phyloP scores from a whole-genome alignment of 768 basidiomycete genomes.

The Coprinopsis marcescibilis region DNA sequence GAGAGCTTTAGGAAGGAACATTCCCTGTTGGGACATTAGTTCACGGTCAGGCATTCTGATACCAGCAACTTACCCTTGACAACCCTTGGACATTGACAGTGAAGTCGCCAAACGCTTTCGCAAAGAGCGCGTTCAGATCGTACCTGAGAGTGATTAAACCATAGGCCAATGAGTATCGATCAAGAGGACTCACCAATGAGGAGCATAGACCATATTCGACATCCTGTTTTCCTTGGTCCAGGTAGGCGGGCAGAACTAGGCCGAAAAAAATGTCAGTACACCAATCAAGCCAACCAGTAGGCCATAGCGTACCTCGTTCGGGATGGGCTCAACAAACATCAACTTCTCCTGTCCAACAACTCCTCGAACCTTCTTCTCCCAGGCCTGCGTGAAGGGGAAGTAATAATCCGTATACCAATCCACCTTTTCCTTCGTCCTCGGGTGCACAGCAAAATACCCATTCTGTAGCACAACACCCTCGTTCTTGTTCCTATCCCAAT shows the following conservation, averaged over 20 bases:
- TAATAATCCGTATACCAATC: conserved; percentile 88
- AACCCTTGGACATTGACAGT: conserved; percentile 91
- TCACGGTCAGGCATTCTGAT: background rate
- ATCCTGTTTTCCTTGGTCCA: conserved; percentile 60
- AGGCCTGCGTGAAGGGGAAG: conserved; percentile 66
- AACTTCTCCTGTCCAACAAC: conserved; percentile 48
- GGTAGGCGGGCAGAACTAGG: conserved; percentile 70
- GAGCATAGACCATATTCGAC: conserved; percentile 30
- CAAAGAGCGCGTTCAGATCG: conserved; percentile 84
- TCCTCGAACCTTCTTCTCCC: conserved; percentile 55
- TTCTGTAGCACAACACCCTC: conserved; percentile 74
- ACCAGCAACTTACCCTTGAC: conserved; percentile 55
- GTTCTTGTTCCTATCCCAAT: conserved; percentile 64
- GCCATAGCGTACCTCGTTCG: conserved; percentile 69
- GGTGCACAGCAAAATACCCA: conserved; percentile 77
- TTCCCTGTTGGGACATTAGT: conserved; percentile 49
- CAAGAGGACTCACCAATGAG: conserved; percentile 28
- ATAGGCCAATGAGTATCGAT: background rate
- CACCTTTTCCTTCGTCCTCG: conserved; percentile 55
- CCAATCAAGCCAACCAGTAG: conserved; percentile 4
- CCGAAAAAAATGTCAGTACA: background rate
- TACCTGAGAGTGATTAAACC: conserved; percentile 54
- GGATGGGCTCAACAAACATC: conserved; percentile 79
- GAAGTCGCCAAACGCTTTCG: conserved; percentile 78
- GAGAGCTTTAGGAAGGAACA: conserved; percentile 73